These are phyloP conservation scores for Fusarium sp. DNA, from an alignment of 2,329 filamentous ascomycete genomes.

Conservation along the genomic window DNA sequence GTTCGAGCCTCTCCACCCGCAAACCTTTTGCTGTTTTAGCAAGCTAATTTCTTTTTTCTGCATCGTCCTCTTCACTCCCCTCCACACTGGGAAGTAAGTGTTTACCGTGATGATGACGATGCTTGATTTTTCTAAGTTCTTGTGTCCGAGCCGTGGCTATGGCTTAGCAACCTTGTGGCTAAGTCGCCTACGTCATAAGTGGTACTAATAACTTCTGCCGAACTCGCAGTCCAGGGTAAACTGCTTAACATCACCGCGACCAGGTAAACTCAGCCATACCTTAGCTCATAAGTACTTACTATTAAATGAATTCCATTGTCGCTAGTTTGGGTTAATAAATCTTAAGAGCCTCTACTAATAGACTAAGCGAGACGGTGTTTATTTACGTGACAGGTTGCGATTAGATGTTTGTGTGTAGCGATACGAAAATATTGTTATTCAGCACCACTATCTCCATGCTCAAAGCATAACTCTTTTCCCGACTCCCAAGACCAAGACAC, in stretches of 20 bases:
- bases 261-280: background rate
- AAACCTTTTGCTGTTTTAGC: background rate
- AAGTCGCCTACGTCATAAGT: too few relatives aligned
- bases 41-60: background rate
- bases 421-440: too few relatives aligned
- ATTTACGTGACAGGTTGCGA: background rate
- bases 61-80: background rate
- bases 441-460: background rate
- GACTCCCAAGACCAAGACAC: background rate
- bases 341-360: background rate
- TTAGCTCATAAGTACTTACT: background rate
- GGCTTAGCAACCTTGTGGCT: too few relatives aligned
- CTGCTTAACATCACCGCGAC: background rate
- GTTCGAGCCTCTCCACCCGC: slow-evolving; percentile 38
- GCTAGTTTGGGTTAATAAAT: background rate
- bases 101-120: too few relatives aligned
- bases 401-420: too few relatives aligned
- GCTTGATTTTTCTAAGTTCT: too few relatives aligned
- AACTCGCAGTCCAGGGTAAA: background rate
- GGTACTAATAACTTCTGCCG: too few relatives aligned
- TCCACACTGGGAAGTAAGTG: too few relatives aligned
- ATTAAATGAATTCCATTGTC: background rate
- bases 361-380: background rate
- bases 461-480: background rate
- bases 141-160: too few relatives aligned